Conservation (phyloP, 805 yeast genomes). For the Saturnispora saitoi region DNA sequence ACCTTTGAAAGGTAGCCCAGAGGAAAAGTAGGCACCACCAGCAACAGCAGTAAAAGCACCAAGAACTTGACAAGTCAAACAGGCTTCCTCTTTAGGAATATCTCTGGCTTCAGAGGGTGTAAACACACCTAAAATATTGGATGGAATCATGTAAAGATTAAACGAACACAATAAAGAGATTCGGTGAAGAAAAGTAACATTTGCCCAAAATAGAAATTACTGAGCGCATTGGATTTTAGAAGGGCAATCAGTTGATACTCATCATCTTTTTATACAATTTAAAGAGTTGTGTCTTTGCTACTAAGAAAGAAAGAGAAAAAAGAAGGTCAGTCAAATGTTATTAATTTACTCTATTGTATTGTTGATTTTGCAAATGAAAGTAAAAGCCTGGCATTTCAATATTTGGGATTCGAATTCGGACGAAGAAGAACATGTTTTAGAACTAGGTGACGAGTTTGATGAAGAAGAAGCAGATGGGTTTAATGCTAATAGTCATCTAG, state of each 20-base stretch:
- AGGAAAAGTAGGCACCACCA: constrained; percentile 54
- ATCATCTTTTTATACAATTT: too few species aligned
- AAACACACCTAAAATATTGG: constrained; percentile 47
- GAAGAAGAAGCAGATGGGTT: background rate
- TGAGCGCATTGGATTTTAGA: background rate
- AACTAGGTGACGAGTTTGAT: background rate
- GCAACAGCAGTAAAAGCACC: constrained; percentile 49
- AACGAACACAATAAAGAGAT: background rate
- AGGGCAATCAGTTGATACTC: too few species aligned
- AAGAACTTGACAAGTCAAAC: constrained; percentile 62
- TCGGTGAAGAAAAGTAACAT: background rate
- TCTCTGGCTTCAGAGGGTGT: constrained; percentile 39
- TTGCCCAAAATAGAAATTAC: background rate
- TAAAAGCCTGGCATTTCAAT: background rate
- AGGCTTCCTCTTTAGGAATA: constrained; percentile 39
- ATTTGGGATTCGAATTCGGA: background rate
- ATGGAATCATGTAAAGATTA: constrained; percentile 18
- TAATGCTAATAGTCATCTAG: background rate
- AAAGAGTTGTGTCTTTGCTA: background rate
- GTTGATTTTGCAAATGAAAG: background rate
- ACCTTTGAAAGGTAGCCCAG: constrained; percentile 46
- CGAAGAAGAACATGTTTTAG: background rate
- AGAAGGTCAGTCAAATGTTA: background rate
- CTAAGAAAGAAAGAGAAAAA: too few species aligned
- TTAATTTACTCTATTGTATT: background rate